Base-by-base conservation (phyloP, 805 yeast genomes). In the Babjeviella inositovora region DNA sequence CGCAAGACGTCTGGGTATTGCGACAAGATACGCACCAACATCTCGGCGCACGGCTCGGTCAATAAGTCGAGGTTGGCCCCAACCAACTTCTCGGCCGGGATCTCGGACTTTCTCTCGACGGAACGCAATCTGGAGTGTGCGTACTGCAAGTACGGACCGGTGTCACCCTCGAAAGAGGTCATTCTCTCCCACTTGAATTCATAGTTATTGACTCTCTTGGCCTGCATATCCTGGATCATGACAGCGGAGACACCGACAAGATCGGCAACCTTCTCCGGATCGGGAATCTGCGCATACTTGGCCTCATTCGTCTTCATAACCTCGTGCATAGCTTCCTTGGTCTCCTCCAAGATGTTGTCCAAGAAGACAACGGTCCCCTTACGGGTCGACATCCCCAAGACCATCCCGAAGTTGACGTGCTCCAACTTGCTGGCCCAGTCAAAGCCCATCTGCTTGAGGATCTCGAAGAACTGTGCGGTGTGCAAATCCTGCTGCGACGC, bases 221-320 rank as follows among this genome's bases (percentile, higher is more conserved):
- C 72, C 54, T 81, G 92, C 97, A 90, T 85, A 53, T 90, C 99
- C 63, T 90, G 99, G 42, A 90, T 80, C 94, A 90, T 85, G 30
- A 90, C 93, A 5, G 98, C 98, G 15, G 95, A 76, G 28, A 90
- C 77, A 47, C 98, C 99, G 29, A 90, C 73, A 39, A 82, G 62
- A 50, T 90, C 97, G 28, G 98, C 97, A 41, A 90, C 77, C 46
- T 70, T 70, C 29, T 87, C 96, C 17, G 97, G 98, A 45, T 85
- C 69, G 44, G 75, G 90, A 36, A 87, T 81, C 55, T 82, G 94
- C 7, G 87, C 74, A 45, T 84, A 90, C 53, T 90, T 90, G 35
- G 62, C 73, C 47, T 74, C 82, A 50, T 87, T 90, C 55, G 72
- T 72, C 54, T 75, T 70, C 97, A 90, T 90, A 27, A 90, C 95